These are phyloP conservation scores for Blastocystis sp. DNA, from an alignment of 352 stramenopile genomes.

Conservation along the genomic window DNA sequence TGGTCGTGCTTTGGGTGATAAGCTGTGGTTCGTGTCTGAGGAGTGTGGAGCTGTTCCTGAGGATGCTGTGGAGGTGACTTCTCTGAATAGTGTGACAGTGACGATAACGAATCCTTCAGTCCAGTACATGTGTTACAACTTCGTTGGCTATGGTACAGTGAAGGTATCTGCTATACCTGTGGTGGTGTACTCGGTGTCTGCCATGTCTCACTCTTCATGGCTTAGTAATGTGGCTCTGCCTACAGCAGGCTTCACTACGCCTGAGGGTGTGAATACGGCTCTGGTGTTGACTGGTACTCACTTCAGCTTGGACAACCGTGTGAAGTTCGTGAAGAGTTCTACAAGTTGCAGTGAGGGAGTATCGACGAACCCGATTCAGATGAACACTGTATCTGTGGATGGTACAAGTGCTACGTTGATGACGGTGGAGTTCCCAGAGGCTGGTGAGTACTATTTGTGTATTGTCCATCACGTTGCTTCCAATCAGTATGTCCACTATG, in stretches of 20 bases:
- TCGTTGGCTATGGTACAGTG: conserved; percentile 1
- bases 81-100: neutral
- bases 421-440: neutral
- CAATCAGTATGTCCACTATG: conserved; percentile 50
- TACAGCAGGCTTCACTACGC: neutral
- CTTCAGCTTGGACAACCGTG: neutral
- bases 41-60: conserved; percentile 3
- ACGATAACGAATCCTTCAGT: conserved; percentile 10
- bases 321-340: conserved; percentile 52
- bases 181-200: conserved; percentile 11
- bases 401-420: conserved; percentile 1
- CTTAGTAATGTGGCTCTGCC: conserved; percentile 27
- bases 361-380: conserved; percentile 37
- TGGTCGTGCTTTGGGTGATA: conserved; percentile 19
- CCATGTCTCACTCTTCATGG: conserved; percentile 8
- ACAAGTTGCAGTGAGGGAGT: neutral
- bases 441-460: conserved; percentile 46
- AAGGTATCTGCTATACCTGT: neutral
- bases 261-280: neutral
- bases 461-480: conserved; percentile 8
- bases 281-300: conserved; percentile 9
- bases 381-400: neutral
- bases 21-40: conserved; percentile 25
- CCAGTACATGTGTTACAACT: conserved; percentile 48
- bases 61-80: neutral